Conservation (phyloP, 225 moss, liverwort and hornwort genomes). For the Physcomitrium patens region DNA sequence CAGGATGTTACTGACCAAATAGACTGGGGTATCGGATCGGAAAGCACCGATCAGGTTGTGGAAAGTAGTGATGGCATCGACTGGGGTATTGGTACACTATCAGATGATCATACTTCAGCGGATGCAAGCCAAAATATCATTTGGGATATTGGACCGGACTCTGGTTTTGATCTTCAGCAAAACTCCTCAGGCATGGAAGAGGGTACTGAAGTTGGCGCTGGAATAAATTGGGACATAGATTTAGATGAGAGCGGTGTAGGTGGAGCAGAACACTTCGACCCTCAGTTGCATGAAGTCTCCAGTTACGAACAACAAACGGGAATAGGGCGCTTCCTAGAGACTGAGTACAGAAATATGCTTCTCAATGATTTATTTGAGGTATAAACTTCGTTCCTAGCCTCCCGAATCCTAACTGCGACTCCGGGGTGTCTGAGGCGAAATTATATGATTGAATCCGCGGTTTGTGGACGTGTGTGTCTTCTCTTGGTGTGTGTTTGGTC, state of each 20-base stretch:
- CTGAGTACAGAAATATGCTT: slow-evolving; percentile 75
- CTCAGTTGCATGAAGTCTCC: slow-evolving; percentile 21
- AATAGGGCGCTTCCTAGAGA: slow-evolving; percentile 67
- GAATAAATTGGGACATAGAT: slow-evolving; percentile 89
- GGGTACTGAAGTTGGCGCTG: slow-evolving; percentile 47
- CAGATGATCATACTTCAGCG: slow-evolving; percentile 31
- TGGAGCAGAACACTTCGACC: slow-evolving; percentile 27
- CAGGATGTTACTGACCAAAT: slow-evolving; percentile 36
- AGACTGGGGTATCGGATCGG: slow-evolving; percentile 40
- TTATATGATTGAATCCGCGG: neutral
- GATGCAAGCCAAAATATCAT: slow-evolving; percentile 58
- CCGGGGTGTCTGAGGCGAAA: neutral
- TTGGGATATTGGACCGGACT: slow-evolving; percentile 64
- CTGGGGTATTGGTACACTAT: slow-evolving; percentile 68
- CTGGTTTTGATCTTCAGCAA: slow-evolving; percentile 41
- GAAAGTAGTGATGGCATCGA: slow-evolving; percentile 63
- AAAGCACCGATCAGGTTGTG: slow-evolving; percentile 19
- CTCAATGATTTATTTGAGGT: slow-evolving; percentile 96
- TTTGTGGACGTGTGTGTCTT: neutral
- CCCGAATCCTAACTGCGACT: slow-evolving; percentile 1
- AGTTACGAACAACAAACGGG: slow-evolving; percentile 38
- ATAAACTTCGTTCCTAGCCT: slow-evolving; percentile 11
- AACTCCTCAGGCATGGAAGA: slow-evolving; percentile 53
- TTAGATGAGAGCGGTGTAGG: slow-evolving; percentile 64
- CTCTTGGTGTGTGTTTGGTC: neutral